Evolutionary conservation across 352 stramenopile species (phyloP).

Genomic region (Pythium dissimile): DNA sequence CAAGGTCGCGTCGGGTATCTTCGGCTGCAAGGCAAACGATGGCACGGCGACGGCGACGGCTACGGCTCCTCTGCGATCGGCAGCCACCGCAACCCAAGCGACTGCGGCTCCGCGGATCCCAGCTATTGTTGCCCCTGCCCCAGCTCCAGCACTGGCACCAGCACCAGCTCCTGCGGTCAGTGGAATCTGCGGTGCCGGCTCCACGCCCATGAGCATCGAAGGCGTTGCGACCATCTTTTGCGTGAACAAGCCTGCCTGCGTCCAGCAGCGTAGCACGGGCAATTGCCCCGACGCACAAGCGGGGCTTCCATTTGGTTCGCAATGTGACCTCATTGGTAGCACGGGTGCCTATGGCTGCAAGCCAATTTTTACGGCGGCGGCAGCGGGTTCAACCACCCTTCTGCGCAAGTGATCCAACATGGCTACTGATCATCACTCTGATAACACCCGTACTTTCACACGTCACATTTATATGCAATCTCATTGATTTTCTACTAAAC

Average conservation of each 20-base stretch:
- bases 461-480: too few relatives aligned
- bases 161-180: neutral
- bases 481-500: too few relatives aligned
- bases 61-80: neutral
- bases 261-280: neutral
- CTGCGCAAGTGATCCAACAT: too few relatives aligned
- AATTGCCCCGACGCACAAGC: neutral
- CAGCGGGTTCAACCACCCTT: neutral
- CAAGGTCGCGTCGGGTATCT: conserved; percentile 9
- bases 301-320: neutral
- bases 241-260: neutral
- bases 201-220: conserved; percentile 1
- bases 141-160: neutral
- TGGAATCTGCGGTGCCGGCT: neutral
- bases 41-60: neutral
- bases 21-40: conserved; percentile 11
- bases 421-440: too few relatives aligned
- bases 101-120: neutral
- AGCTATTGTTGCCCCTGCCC: neutral
- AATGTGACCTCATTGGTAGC: neutral
- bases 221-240: neutral
- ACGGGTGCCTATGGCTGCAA: conserved; percentile 4
- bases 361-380: neutral
- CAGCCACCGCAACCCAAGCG: too few relatives aligned
- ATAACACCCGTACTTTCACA: neutral